Base-by-base conservation (phyloP, 805 yeast genomes). In the Zygosaccharomyces siamensis region DNA sequence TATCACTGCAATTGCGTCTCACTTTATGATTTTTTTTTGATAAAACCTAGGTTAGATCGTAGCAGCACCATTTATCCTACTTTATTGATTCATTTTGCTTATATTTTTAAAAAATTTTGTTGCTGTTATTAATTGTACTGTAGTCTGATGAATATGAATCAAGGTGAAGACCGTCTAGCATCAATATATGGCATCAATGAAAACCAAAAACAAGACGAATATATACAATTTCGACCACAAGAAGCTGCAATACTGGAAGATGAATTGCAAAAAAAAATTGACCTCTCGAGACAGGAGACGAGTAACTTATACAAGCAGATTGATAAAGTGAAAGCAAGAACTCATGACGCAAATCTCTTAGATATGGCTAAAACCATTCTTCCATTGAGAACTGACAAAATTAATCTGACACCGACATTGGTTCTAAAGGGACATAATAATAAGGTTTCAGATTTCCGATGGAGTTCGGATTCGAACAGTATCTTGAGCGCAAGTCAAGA, bases 401-500 rank as follows among this genome's bases (percentile, higher is more conserved):
- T 69, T 5, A 72, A 72, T 52, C 46, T 72, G 43, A 66, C 63
- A 47, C 69, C 72, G 2, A 57, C 77, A 0, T 62, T 72, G 5
- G 58, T 70, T 1, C 56, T 72, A n/a, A 67, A 61, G 48, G 76
- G 75, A 2, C 97, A 90, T 62, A 78, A 78, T 55, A 84, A 81
- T 61, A 89, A 89, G 61, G 77, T 89, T 18, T 75, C 83, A 7
- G 79, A 81, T 49, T 70, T 86, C 49, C 72, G 79, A 45, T 86
- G 96, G 95, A 76, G 81, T 46, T 63, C 72, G 0, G 83, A 83
- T 60, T 76, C 86, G n/a, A 65, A 68, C 39, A 75, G 74, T 39
- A 60, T 89, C 2, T 65, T 89, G 7, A 79, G 89, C 43, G 89
- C 88, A 0, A 83, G 92, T 23, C 96, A 87, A 62, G 97, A 90